These are phyloP conservation scores for Mucor velutinosus DNA, from an alignment of 371 early-diverging fungal species.

Conservation along the genomic window DNA sequence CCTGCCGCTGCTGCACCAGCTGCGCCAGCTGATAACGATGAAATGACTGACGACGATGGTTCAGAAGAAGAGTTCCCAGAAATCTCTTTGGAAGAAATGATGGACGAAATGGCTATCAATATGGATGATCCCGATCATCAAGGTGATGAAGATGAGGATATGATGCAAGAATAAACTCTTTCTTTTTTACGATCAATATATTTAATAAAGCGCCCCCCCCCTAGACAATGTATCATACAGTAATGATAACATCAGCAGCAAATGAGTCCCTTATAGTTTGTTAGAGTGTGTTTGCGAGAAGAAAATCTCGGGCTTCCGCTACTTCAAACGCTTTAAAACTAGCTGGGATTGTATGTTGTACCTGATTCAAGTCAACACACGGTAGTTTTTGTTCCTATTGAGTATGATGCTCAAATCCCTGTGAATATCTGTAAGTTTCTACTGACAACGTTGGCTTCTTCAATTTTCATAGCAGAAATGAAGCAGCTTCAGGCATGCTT, in stretches of 20 bases:
- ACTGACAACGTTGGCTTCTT: too few species aligned
- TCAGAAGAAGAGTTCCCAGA: conserved; percentile 86
- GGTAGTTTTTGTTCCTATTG: too few species aligned
- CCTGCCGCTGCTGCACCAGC: conserved; percentile 27
- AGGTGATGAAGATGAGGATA: conserved; percentile 42
- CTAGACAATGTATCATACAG: not conserved
- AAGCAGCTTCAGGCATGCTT: too few species aligned
- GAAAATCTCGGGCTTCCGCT: not conserved
- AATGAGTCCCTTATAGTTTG: not conserved
- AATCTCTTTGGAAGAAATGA: conserved; percentile 85
- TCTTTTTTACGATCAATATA: not conserved
- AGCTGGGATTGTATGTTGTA: too few species aligned
- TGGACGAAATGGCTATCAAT: conserved; percentile 82
- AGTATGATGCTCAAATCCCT: too few species aligned
- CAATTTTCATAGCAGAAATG: too few species aligned
- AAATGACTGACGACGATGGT: conserved; percentile 52
- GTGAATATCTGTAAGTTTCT: too few species aligned
- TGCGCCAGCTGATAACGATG: conserved; percentile 47
- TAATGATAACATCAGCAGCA: not conserved
- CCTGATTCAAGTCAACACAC: too few species aligned
- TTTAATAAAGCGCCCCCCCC: not conserved
- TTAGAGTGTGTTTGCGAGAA: too few species aligned
- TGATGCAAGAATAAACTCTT: conserved; percentile 27
- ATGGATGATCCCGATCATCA: conserved; percentile 57
- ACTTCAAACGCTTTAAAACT: not conserved